Evolutionary conservation across 2,329 filamentous ascomycete species (phyloP), one percentile per base, ranked within the genome.

Genomic region (Emydomyces testavorans): DNA sequence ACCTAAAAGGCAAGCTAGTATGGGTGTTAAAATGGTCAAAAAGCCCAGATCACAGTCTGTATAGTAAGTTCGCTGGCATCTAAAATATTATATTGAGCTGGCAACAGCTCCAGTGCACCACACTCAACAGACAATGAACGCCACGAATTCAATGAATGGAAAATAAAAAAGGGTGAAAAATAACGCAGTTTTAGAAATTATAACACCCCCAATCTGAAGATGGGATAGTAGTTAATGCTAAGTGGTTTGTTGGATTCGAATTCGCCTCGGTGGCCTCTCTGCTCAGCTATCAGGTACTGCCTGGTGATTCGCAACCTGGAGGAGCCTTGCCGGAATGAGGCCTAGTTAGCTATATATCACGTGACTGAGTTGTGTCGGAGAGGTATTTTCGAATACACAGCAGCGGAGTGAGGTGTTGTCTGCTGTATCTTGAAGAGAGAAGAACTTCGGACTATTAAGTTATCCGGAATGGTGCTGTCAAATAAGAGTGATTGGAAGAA

Each of bases 231-330:
- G 18, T 6, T 15, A 16, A 31, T 38, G 43, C 24, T 36, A n/a
- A 21, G 2, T 20, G 28, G 26, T 23, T 15, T 31, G 43, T 31
- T 46, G n/a, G 28, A 6, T 37, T 11, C 34, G 10, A 31, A 38
- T 15, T 23, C 32, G 43, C 21, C 18, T 46, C 18, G 43, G n/a
- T 46, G 43, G 38, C 43, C 43, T 46, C 42, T 45, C 43, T 20
- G 42, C 16, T 15, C n/a, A 21, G 43, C 43, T 34, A 8, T 11
- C 34, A 15, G 10, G 24, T 4, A 18, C 40, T 41, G 24, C 24
- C 16, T 44, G 16, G n/a, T n/a, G n/a, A n/a, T n/a, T n/a, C n/a
- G n/a, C n/a, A n/a, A n/a, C n/a, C n/a, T n/a, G n/a, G n/a, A n/a
- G n/a, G n/a, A n/a, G n/a, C 34, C 35, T 35, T 18, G 31, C 3